These are phyloP conservation scores for Dactylellina sp. DNA, from an alignment of 2,329 filamentous ascomycete species.

Conservation along the genomic window DNA sequence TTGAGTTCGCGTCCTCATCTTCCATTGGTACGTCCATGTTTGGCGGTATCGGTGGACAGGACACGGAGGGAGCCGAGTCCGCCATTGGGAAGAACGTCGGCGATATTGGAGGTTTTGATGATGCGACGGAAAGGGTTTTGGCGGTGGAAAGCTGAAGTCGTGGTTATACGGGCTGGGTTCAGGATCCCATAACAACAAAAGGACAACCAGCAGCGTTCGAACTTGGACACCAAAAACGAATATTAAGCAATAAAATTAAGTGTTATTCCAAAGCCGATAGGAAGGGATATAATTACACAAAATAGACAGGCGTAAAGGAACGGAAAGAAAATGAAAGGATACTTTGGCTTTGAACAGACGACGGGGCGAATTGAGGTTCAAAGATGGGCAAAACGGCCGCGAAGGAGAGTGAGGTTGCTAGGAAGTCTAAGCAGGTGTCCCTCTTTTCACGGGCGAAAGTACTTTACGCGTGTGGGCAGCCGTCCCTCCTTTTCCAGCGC, in stretches of 20 bases:
- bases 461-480: conserved; percentile 35
- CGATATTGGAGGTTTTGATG: conserved; percentile 1
- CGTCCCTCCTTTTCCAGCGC: conserved; percentile 7
- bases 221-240: not conserved
- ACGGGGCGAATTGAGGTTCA: conserved; percentile 5
- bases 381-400: not conserved
- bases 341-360: not conserved
- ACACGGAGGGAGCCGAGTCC: conserved; percentile 15
- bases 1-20: conserved; percentile 55
- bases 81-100: conserved; percentile 26
- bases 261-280: conserved; percentile 4
- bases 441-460: conserved; percentile 21
- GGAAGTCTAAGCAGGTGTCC: not conserved
- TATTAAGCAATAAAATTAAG: not conserved
- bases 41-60: conserved; percentile 7
- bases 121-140: not conserved
- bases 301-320: not conserved
- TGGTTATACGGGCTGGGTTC: conserved; percentile 20
- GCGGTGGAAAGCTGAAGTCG: conserved; percentile 2
- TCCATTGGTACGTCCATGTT: conserved; percentile 49
- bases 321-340: conserved; percentile 10
- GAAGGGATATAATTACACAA: not conserved
- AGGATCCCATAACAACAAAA: conserved; percentile 53
- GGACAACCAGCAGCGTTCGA: conserved; percentile 17
- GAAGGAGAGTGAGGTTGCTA: conserved; percentile 17